Evolutionary conservation across 306 rosid genomes (phyloP).

Genomic region (Vigna reflexopilosa): DNA sequence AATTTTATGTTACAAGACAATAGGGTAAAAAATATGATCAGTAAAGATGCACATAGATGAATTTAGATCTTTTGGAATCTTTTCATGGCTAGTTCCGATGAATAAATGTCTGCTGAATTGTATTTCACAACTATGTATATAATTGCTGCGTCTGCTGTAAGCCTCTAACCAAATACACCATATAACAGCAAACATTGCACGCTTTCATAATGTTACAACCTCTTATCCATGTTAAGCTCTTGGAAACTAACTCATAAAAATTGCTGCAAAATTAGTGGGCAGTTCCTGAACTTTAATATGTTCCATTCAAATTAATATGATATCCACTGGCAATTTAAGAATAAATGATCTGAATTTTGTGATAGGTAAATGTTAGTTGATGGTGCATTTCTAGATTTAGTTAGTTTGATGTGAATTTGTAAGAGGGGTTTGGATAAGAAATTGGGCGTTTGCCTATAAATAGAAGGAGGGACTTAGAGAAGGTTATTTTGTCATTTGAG

Average conservation of each 20-base stretch:
- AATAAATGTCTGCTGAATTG: neutral
- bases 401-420: no score
- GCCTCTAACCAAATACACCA: neutral
- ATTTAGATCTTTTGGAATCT: neutral
- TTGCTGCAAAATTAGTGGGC: neutral
- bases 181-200: neutral
- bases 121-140: neutral
- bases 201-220: neutral
- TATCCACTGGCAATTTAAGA: neutral
- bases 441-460: no score
- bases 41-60: neutral
- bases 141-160: neutral
- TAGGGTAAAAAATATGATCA: neutral
- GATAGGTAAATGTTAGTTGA: no score
- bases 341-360: neutral
- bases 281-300: neutral
- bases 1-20: neutral
- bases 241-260: neutral
- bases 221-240: neutral
- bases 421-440: no score
- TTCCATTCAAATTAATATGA: neutral
- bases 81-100: neutral
- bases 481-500: no score
- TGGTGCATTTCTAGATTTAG: no score
- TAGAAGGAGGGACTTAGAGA: no score